Evolutionary conservation across 768 basidiomycete genomes (phyloP), one percentile per base, ranked within the genome.

Genomic region (Tremella mesenterica): DNA sequence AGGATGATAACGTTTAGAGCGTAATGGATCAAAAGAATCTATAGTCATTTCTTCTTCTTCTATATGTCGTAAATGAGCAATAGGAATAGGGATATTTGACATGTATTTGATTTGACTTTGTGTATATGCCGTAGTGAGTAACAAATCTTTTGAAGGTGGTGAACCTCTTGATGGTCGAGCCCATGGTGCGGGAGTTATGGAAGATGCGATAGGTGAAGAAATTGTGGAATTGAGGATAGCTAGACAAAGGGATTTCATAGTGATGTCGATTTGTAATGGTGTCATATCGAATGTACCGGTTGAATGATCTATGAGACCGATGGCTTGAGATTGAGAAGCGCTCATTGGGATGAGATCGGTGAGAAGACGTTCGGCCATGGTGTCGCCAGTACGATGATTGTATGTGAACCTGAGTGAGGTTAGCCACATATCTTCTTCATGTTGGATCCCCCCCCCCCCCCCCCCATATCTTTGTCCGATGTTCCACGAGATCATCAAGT

Each of bases 1-100:
- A 12, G 52, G 45, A 48, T 71, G 69, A 38, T 71, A 71, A 43
- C 69, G 41, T 29, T 59, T 44, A 18, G 67, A 69, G 38, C 69
- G 43, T 33, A 59, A 39, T 2, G 69, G 67, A 38, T 71, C 65
- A 58, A 61, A 69, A 25, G 53, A 57, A 43, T 71, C 69, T 5
- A 71, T 46, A 7, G 65, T 43, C 69, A 69, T 71, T 51, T 41
- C 38, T 41, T 41, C 38, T 16, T 41, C 38, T 41, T 41, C 38
- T n/a, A 41, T 23, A n/a, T 41, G 38, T 5, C 38, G 38, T 23
- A 41, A 18, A 8, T 41, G 38, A n/a, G 38, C 38, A 5, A 41
- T 23, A 16, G 38, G 38, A n/a, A 41, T 41, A 23, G 38, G 38
- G 4, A 41, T 8, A 23, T 41, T n/a, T 5, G 38, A 41, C 38